Base-by-base conservation (phyloP, 345 rosid species). In the Populus deltoides region DNA sequence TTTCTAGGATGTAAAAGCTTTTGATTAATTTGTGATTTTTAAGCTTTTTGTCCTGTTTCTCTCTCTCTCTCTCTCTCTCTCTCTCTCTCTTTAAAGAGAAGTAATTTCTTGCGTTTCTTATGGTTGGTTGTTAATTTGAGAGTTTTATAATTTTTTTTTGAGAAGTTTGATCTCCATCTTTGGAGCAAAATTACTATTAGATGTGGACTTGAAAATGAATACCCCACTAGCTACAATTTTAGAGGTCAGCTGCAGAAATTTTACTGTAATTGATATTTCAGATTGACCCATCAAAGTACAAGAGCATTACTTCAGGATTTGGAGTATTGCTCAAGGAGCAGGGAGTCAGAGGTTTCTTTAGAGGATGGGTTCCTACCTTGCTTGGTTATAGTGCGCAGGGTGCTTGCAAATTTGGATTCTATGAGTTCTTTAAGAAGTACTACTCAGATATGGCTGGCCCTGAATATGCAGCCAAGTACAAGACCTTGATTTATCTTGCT, bases 341-440 rank as follows among this genome's bases (percentile, higher is more conserved):
- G 81, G 99, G 99, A 38, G 51, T 87, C 4, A 93, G 41, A 82
- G 98, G 99, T 5, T 86, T 96, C 82, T 88, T 90, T 49, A 88
- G 83, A 85, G 98, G 99, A 38, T 96, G 99, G 99, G 93, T 76
- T 72, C 99, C 99, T 3, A 96, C 99, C 2, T 81, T 96, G 74
- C 68, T 96, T 16, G 99, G 99, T 36, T 96, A 96, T 79, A 90
- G 98, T 85, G 97, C 93, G 16, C 99, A 96, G 76, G 99, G 99
- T 75, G 99, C 99, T 29, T 91, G 94, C 86, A 96, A 96, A 81
- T 85, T 76, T 53, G 97, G 99, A 36, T 89, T 96, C 72, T 96
- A 96, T 4, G 98, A 96, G 78, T 96, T 81, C 83, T 86, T 93
- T 79, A 93, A 96, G 93, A 93, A 96, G 82, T 93, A 93, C 77